A percentile compares a stretch with the other conserved stretches of the same genome.
These are phyloP conservation scores for Serendipita indica DNA, from an alignment of 768 basidiomycete species.

Conservation along the genomic window DNA sequence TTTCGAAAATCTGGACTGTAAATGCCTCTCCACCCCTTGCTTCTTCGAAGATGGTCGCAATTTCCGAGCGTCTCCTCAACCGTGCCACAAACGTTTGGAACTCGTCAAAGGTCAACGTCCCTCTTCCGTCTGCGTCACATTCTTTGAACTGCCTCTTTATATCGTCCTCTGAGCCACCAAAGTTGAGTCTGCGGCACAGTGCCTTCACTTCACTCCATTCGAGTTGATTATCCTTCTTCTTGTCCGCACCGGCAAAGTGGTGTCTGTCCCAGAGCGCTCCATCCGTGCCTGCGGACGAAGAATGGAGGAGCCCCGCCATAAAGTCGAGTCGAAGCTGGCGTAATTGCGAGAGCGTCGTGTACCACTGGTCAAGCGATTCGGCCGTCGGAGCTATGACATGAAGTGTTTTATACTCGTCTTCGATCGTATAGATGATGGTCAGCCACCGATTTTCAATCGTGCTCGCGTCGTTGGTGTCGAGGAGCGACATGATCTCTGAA, in stretches of 20 bases:
- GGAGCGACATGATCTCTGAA: conserved; percentile 57
- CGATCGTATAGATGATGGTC: conserved; percentile 68
- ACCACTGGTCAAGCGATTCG: conserved; percentile 32
- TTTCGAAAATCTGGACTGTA: conserved; percentile 28
- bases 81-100: not conserved
- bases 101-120: not conserved
- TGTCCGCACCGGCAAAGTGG: conserved; percentile 65
- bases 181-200: conserved; percentile 57
- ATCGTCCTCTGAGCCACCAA: conserved; percentile 39
- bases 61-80: conserved; percentile 61
- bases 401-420: conserved; percentile 68
- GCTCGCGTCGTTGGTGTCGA: conserved; percentile 36
- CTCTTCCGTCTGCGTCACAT: not conserved
- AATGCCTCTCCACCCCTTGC: conserved; percentile 20
- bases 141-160: conserved; percentile 45
- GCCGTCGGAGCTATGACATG: conserved; percentile 63
- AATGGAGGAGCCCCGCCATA: conserved; percentile 2
- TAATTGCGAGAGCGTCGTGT: not conserved
- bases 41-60: conserved; percentile 36
- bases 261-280: conserved; percentile 74
- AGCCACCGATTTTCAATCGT: conserved; percentile 56
- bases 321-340: conserved; percentile 3
- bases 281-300: conserved; percentile 21
- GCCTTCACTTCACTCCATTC: conserved; percentile 57
- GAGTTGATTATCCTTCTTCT: conserved; percentile 43